These are phyloP conservation scores for Cyberlindnera maclurae DNA, from an alignment of 805 yeast species.

Conservation along the genomic window DNA sequence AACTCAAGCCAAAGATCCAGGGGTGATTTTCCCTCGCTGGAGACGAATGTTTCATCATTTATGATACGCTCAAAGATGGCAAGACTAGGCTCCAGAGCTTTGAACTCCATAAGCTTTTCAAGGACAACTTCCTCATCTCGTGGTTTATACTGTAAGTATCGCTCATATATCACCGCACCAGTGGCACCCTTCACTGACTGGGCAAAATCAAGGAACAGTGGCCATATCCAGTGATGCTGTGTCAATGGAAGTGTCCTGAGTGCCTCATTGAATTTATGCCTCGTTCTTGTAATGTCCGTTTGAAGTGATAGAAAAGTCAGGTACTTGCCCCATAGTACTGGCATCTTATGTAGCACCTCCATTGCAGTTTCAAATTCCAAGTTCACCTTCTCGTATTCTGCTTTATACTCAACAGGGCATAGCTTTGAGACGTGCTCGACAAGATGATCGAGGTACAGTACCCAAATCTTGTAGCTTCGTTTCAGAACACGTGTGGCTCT, in stretches of 20 bases:
- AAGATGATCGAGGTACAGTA: slow-evolving; percentile 37
- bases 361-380: slow-evolving; percentile 42
- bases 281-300: slow-evolving; percentile 29
- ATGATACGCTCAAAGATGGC: slow-evolving; percentile 28
- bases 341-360: slow-evolving; percentile 35
- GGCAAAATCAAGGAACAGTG: slow-evolving; percentile 44
- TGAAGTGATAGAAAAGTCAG: slow-evolving; percentile 34
- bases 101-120: slow-evolving; percentile 28
- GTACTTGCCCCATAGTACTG: slow-evolving; percentile 46
- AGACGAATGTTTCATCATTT: slow-evolving; percentile 27
- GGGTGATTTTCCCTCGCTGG: slow-evolving; percentile 34
- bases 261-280: slow-evolving; percentile 42
- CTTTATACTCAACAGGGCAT: slow-evolving; percentile 24
- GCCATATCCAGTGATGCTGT: slow-evolving; percentile 53
- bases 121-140: slow-evolving; percentile 27
- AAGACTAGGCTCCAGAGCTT: slow-evolving; percentile 24
- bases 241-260: slow-evolving; percentile 40
- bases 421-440: slow-evolving; percentile 23
- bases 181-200: slow-evolving; percentile 33
- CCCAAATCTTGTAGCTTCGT: slow-evolving; percentile 51
- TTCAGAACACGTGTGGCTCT: slow-evolving; percentile 42
- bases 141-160: slow-evolving; percentile 27
- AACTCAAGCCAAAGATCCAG: slow-evolving; percentile 42
- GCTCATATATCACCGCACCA: slow-evolving; percentile 22
- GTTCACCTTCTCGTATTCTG: slow-evolving; percentile 32